A percentile compares a stretch with the other conserved stretches of the same genome.
phyloP scores from a whole-genome alignment of 202 grass and related monocot species.

The Zizania palustris region DNA sequence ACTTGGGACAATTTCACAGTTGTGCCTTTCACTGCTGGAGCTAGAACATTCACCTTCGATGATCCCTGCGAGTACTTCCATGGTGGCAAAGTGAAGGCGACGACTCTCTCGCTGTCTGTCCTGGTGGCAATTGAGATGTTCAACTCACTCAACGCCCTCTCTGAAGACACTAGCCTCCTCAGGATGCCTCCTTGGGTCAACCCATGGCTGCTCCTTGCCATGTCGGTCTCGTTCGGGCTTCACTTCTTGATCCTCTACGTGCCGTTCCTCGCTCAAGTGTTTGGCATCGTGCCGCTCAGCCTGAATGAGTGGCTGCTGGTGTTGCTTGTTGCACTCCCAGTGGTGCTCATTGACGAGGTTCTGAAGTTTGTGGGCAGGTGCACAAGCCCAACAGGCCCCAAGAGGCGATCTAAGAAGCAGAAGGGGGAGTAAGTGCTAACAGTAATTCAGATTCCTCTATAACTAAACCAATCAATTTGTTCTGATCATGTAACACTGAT shows the following conservation, averaged over 20 bases:
- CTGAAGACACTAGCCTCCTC: slow-evolving; percentile 85
- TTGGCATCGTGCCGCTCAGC: slow-evolving; percentile 89
- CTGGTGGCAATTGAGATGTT: slow-evolving; percentile 99
- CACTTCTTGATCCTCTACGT: slow-evolving; percentile 97
- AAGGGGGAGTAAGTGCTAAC: slow-evolving; percentile 72
- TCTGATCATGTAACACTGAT: slow-evolving; percentile 46
- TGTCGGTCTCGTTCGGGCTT: slow-evolving; percentile 85
- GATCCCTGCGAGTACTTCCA: slow-evolving; percentile 93
- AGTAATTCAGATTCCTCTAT: slow-evolving; percentile 21
- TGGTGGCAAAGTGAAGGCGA: slow-evolving; percentile 94
- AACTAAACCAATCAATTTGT: slow-evolving; percentile 45
- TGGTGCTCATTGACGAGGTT: slow-evolving; percentile 83
- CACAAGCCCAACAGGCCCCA: slow-evolving; percentile 45
- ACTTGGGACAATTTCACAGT: slow-evolving; percentile 73
- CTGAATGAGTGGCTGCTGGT: slow-evolving; percentile 93
- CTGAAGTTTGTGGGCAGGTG: slow-evolving; percentile 83
- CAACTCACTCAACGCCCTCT: slow-evolving; percentile 94
- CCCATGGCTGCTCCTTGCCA: slow-evolving; percentile 87
- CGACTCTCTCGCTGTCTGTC: slow-evolving; percentile 80
- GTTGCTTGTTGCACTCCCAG: slow-evolving; percentile 68
- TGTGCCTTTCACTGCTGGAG: slow-evolving; percentile 72
- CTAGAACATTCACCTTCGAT: slow-evolving; percentile 67
- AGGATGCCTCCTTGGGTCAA: slow-evolving; percentile 97
- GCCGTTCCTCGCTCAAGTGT: slow-evolving; percentile 75
- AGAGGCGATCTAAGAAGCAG: slow-evolving; percentile 50